Percentiles rank a stretch among this genome's conserved stretches.
These are phyloP conservation scores for Plenodomus lindquistii DNA, from an alignment of 2,329 filamentous ascomycete genomes.

Conservation along the genomic window DNA sequence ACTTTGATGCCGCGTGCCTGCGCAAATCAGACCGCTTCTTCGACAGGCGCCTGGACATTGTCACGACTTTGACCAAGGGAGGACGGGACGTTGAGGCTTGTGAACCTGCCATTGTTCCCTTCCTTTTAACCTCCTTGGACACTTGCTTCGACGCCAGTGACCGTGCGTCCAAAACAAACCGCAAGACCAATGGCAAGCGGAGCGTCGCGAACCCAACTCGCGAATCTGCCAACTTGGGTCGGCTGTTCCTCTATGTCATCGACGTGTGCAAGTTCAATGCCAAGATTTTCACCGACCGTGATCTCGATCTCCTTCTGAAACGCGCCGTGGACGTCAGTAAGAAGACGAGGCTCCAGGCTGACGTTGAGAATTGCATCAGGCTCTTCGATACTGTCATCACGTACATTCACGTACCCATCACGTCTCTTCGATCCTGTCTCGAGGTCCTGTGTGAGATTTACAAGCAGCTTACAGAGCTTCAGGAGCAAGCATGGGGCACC, in stretches of 20 bases:
- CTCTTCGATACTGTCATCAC: slow-evolving; percentile 73
- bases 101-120: slow-evolving; percentile 40
- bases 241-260: slow-evolving; percentile 67
- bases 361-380: slow-evolving; percentile 68
- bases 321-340: slow-evolving; percentile 68
- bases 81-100: slow-evolving; percentile 46
- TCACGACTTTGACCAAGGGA: slow-evolving; percentile 42
- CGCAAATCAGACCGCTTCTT: slow-evolving; percentile 35
- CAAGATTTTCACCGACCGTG: slow-evolving; percentile 66
- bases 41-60: slow-evolving; percentile 39
- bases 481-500: slow-evolving; percentile 70
- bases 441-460: slow-evolving; percentile 74
- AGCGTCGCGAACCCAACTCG: slow-evolving; percentile 20
- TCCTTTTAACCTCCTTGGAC: slow-evolving; percentile 38
- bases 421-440: slow-evolving; percentile 67
- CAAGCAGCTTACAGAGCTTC: slow-evolving; percentile 63
- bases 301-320: slow-evolving; percentile 64
- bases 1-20: slow-evolving; percentile 42
- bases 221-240: slow-evolving; percentile 51
- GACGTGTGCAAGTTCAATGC: slow-evolving; percentile 78
- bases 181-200: slow-evolving; percentile 33
- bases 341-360: slow-evolving; percentile 65
- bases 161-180: slow-evolving; percentile 27
- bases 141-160: slow-evolving; percentile 37
- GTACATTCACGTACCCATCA: slow-evolving; percentile 68